Conservation (phyloP, 2,329 filamentous ascomycete species). For the Sclerotinia spermophila region DNA sequence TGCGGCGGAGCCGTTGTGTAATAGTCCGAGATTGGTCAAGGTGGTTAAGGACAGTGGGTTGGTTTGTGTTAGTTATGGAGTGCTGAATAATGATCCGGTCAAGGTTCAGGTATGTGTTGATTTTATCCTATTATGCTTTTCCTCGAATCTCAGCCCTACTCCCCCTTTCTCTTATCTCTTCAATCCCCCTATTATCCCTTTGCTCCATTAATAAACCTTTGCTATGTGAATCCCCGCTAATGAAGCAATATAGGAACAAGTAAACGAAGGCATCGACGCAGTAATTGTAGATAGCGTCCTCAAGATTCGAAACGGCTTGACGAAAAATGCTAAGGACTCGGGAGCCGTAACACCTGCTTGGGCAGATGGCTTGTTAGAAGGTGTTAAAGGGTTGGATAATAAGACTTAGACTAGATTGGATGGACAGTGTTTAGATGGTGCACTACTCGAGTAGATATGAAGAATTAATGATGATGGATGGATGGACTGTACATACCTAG, state of each 20-base stretch:
- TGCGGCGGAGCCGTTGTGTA: constrained; percentile 82
- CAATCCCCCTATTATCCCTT: background rate
- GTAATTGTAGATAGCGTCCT: constrained; percentile 96
- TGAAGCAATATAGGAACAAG: constrained; percentile 53
- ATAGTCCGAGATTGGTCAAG: constrained; percentile 81
- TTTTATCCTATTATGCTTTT: background rate
- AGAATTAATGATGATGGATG: background rate
- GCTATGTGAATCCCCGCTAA: constrained; percentile 14
- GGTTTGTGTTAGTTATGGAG: constrained; percentile 94
- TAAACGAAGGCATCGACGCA: constrained; percentile 92
- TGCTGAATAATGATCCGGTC: constrained; percentile 78
- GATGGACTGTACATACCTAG: background rate
- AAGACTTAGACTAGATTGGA: background rate
- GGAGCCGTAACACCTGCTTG: constrained; percentile 1
- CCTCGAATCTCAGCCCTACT: too few species aligned
- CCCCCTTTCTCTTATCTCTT: background rate
- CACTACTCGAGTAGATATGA: background rate
- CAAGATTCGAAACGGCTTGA: constrained; percentile 82
- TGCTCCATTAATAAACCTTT: background rate
- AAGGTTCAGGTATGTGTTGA: constrained; percentile 72
- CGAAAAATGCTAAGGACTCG: constrained; percentile 31
- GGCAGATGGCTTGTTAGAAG: constrained; percentile 2
- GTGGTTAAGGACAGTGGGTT: constrained; percentile 93
- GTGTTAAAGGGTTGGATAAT: background rate
- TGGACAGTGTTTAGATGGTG: background rate